These are phyloP conservation scores for Fonsecaea nubica DNA, from an alignment of 2,329 filamentous ascomycete genomes.

Conservation along the genomic window DNA sequence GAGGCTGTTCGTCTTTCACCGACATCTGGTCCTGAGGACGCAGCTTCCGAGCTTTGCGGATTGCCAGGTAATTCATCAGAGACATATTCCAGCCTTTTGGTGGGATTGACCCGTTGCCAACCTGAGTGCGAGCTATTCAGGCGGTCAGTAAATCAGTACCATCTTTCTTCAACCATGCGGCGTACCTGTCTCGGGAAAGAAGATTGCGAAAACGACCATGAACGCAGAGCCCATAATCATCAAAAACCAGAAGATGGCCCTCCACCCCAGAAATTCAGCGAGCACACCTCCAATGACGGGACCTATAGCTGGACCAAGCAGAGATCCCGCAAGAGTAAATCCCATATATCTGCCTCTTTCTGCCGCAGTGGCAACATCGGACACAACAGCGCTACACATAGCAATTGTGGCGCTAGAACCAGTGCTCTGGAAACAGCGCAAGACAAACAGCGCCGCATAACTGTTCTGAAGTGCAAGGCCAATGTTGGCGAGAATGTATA, in stretches of 20 bases:
- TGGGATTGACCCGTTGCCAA: conserved; percentile 50
- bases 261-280: conserved; percentile 59
- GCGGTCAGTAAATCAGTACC: neutral
- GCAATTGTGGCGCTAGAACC: conserved; percentile 50
- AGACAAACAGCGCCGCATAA: conserved; percentile 48
- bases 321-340: conserved; percentile 45
- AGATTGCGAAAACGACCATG: conserved; percentile 40
- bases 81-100: conserved; percentile 49
- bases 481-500: conserved; percentile 54
- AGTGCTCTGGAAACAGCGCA: conserved; percentile 48
- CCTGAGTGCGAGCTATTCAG: conserved; percentile 42
- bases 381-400: conserved; percentile 49
- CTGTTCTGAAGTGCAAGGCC: conserved; percentile 50
- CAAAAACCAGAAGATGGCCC: conserved; percentile 62
- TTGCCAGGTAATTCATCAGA: conserved; percentile 38
- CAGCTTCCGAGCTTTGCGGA: conserved; percentile 35
- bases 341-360: conserved; percentile 53
- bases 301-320: conserved; percentile 55
- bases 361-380: conserved; percentile 48
- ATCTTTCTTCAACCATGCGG: neutral
- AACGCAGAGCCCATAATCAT: conserved; percentile 54
- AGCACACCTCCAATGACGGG: conserved; percentile 52
- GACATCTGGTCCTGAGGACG: conserved; percentile 20
- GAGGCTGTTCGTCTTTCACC: neutral
- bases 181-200: conserved; percentile 48